Evolutionary conservation across 108 stramenopile species (phyloP), one percentile per base, ranked within the genome.

Genomic region (Nitzschia sp.): DNA sequence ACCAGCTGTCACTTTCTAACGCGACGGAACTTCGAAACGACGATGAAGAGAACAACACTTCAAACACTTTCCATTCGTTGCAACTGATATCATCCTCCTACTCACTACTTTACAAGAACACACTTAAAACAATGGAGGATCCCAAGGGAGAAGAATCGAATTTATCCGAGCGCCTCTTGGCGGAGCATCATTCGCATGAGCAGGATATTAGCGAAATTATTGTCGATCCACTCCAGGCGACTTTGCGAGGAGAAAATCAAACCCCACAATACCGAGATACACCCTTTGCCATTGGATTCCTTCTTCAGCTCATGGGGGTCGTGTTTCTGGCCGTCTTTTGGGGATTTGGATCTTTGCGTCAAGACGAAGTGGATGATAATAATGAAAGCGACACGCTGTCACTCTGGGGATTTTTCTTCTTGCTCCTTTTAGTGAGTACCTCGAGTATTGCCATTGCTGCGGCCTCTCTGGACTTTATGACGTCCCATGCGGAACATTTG

Each of bases 281-380:
- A 25, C 77, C 80, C 56, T 86, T 86, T 59, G 85, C 85, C 11
- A 54, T 86, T 15, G 77, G 77, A 0, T 86, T 86, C 32, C 0
- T 81, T 35, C 21, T 66, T 18, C 85, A 86, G 17, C 21, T 77
- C 21, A 0, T 56, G 3, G 27, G 66, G 23, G 64, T 77, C 2
- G n/a, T 54, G 8, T 71, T 67, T 25, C 42, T 77, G 24, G 70
- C 77, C 25, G 25, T 77, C 8, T 30, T 48, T 4, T 59, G 74
- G 59, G 74, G 74, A 34, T 27, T 66, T 21, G 32, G 53, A 23
- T 45, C 59, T 17, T 53, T 66, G 55, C 29, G 26, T 6, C 64
- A 71, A 33, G 48, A 71, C 17, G 46, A 49, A 36, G 35, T 13
- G n/a, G 54, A 34, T 17, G 34, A 27, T 6, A n/a, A 4, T 30